Conservation (phyloP, 176 grass and related monocot genomes). For the Hordeum marinum region DNA sequence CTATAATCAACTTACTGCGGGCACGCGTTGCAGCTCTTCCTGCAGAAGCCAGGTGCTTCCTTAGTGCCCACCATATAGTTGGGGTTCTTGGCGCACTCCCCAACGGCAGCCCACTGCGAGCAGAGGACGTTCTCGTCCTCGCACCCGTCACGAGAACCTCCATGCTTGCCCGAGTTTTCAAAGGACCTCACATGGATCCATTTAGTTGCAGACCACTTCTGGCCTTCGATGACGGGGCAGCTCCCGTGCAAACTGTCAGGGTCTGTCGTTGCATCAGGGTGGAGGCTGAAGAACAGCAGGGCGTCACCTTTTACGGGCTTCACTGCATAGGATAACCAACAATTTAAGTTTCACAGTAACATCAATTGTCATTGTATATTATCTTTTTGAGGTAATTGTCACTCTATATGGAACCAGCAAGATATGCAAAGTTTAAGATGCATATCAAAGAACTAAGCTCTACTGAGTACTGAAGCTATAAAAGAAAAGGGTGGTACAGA, state of each 20-base stretch:
- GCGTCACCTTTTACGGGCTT: constrained; percentile 80
- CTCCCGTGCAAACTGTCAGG: constrained; percentile 79
- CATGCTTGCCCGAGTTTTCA: constrained; percentile 23
- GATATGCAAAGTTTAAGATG: not conserved
- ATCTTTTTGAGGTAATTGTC: not conserved
- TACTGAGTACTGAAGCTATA: not conserved
- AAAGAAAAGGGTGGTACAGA: not conserved
- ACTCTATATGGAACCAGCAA: not conserved
- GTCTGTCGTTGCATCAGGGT: constrained; percentile 64
- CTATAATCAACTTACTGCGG: constrained; percentile 32
- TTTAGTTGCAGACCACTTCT: constrained; percentile 96
- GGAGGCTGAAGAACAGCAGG: constrained; percentile 85
- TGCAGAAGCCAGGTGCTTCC: constrained; percentile 73
- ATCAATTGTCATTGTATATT: not conserved
- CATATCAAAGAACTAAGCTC: not conserved
- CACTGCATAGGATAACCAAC: constrained; percentile 36
- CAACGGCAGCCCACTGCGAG: constrained; percentile 63
- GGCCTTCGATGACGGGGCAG: constrained; percentile 74
- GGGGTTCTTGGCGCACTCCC: constrained; percentile 90
- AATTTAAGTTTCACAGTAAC: not conserved
- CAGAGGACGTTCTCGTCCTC: constrained; percentile 66
- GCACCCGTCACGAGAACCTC: constrained; percentile 25
- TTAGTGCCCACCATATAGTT: constrained; percentile 82
- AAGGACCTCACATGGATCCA: constrained; percentile 97
- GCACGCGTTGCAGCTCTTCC: constrained; percentile 79